Percentiles rank a stretch among this genome's conserved stretches.
These are phyloP conservation scores for Pseudogymnoascus sp. DNA, from an alignment of 2,329 filamentous ascomycete genomes.

Conservation along the genomic window DNA sequence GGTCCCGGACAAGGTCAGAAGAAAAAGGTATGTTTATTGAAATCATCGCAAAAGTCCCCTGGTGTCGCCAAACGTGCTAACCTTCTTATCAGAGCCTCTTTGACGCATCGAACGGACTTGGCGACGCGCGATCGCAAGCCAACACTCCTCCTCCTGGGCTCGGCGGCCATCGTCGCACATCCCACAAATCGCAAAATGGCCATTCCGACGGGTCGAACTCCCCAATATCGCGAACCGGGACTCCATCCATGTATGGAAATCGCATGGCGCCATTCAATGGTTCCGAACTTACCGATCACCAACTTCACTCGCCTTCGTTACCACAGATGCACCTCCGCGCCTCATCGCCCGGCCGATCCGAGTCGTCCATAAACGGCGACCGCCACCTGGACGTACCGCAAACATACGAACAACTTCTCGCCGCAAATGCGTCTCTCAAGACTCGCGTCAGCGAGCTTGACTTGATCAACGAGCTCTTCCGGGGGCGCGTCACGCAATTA, in stretches of 20 bases:
- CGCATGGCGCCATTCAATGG: constrained; percentile 74
- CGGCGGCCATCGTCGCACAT: constrained; percentile 53
- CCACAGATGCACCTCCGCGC: constrained; percentile 44
- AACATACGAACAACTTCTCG: constrained; percentile 71
- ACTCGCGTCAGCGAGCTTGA: constrained; percentile 93
- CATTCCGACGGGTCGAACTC: constrained; percentile 68
- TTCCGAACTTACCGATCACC: constrained; percentile 55
- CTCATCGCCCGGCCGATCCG: constrained; percentile 49
- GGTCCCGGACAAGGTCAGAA: constrained; percentile 65
- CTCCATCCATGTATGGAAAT: constrained; percentile 66
- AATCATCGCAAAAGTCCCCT: constrained; percentile 21
- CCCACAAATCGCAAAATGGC: constrained; percentile 65
- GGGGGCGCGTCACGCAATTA: constrained; percentile 64
- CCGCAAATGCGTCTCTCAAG: constrained; percentile 79
- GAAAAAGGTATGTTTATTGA: constrained; percentile 60
- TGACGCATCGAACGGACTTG: constrained; percentile 49
- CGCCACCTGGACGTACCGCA: constrained; percentile 64
- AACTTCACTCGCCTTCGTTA: constrained; percentile 49
- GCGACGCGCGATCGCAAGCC: constrained; percentile 46
- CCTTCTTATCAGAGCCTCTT: constrained; percentile 25
- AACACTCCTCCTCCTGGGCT: constrained; percentile 43
- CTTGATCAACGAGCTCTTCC: constrained; percentile 81
- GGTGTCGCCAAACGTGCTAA: constrained; percentile 14
- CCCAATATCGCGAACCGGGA: constrained; percentile 70
- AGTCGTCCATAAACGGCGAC: constrained; percentile 43